Conservation (phyloP, 2,329 filamentous ascomycete genomes). For the Escovopsis sp. region DNA sequence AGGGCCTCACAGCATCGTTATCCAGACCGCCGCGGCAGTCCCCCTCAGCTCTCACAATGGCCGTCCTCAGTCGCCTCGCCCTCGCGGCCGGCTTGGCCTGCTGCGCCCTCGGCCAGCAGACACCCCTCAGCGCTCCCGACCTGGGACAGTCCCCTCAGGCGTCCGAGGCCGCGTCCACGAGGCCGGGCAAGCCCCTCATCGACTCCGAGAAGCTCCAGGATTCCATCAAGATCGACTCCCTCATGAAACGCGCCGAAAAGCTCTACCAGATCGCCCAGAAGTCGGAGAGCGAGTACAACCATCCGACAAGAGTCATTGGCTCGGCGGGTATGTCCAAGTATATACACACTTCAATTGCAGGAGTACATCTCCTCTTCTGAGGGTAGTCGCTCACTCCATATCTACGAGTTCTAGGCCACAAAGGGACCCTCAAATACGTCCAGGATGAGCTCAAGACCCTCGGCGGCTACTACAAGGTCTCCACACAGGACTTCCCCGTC, state of each 20-base stretch:
- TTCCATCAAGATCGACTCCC: conserved; percentile 37
- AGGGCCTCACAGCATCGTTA: too few species aligned
- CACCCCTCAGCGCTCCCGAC: conserved; percentile 9
- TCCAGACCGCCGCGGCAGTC: background rate
- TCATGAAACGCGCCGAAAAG: conserved; percentile 42
- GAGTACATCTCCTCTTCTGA: too few species aligned
- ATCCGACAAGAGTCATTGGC: conserved; percentile 57
- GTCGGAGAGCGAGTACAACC: conserved; percentile 44
- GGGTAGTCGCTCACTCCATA: too few species aligned
- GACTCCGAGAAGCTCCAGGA: conserved; percentile 40
- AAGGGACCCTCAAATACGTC: conserved; percentile 49
- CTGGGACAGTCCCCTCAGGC: background rate
- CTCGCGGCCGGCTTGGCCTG: conserved; percentile 12
- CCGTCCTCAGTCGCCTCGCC: conserved; percentile 5
- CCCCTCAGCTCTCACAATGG: conserved; percentile 2
- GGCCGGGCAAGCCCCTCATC: conserved; percentile 24
- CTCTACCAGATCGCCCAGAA: conserved; percentile 48
- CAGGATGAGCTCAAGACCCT: conserved; percentile 36
- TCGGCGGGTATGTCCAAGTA: conserved; percentile 41
- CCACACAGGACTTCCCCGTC: conserved; percentile 49
- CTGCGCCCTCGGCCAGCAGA: conserved; percentile 13
- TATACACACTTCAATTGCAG: too few species aligned
- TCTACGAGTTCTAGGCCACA: conserved; percentile 42
- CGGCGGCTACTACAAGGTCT: conserved; percentile 44
- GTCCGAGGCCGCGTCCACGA: background rate